Evolutionary conservation across 148 eudicot species (phyloP), one percentile per base, ranked within the genome.

Genomic region (Polygonum maritimum): DNA sequence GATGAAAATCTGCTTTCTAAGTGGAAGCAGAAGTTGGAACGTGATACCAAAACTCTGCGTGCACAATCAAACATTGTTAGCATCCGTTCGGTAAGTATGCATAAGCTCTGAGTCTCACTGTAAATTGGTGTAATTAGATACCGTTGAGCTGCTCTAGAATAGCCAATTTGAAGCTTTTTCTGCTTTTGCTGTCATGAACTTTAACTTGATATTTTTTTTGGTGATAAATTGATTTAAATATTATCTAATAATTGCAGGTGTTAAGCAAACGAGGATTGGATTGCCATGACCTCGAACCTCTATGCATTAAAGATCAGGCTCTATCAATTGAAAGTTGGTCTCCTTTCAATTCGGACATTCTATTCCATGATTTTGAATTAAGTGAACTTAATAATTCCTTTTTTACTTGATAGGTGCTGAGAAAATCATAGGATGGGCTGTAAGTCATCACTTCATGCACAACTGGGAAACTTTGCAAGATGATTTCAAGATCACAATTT

Each of bases 1-100:
- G 99, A 95, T 73, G 99, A 95, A 77, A 77, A 82, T 54, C 77
- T 87, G 74, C 88, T 92, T 26, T 76, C 82, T 21, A 94, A 89
- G 71, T 92, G 97, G 99, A 95, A 92, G 81, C 90, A 89, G 76
- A 92, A 87, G 82, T 83, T 95, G 88, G 98, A 95, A 75, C 91
- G 90, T 48, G 99, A 95, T 82, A 82, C 81, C 45, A 97, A 91
- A 81, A 95, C 97, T 31, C 75, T 92, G 76, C 91, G 89, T 74
- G 90, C 92, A 15, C 94, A 89, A 67, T 86, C 97, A 71, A 95
- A 95, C 69, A 78, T 83, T 58, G 80, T 70, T 71, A 88, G 84
- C 84, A 84, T 95, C 74, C 93, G 87, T 79, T 79, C 91, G 67
- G 99, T 95, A 80, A 84, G 98, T 81, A 16, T 41, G 60, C 60